Evolutionary conservation across 1,284 basidiomycete species (phyloP).

Genomic region (Ceratobasidium sp.): DNA sequence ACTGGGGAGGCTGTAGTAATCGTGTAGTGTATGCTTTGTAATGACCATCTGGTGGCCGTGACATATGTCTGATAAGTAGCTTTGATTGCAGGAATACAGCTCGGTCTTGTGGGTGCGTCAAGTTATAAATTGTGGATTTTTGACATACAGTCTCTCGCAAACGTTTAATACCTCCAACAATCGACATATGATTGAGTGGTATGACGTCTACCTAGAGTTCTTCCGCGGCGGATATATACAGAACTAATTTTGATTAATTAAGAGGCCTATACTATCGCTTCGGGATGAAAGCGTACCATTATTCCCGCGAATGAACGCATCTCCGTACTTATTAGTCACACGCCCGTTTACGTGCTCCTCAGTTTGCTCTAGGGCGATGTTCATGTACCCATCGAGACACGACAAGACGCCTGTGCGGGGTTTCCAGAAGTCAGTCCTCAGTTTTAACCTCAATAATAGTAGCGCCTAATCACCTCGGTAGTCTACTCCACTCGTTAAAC

Average conservation of each 20-base stretch:
- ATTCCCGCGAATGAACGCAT: conserved; percentile 96
- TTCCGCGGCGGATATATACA: conserved; percentile 64
- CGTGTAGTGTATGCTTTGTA: background rate
- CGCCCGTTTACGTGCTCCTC: conserved; percentile 93
- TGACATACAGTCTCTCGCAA: no score
- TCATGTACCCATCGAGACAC: conserved; percentile 98
- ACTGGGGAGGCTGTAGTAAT: background rate
- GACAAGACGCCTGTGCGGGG: conserved; percentile 84
- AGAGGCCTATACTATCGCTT: background rate
- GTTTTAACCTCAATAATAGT: background rate
- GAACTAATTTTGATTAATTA: conserved; percentile 54
- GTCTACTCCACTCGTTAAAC: conserved; percentile 95
- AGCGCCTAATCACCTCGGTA: conserved; percentile 80
- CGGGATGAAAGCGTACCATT: conserved; percentile 76
- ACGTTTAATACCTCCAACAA: no score
- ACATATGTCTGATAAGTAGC: background rate
- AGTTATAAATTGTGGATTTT: no score
- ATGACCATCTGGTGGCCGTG: background rate
- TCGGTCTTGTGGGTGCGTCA: no score
- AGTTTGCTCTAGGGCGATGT: conserved; percentile 97
- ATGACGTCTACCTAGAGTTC: background rate
- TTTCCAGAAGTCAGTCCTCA: background rate
- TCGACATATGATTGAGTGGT: conserved; percentile 13
- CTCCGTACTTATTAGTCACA: conserved; percentile 90
- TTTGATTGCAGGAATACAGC: no score